These are phyloP conservation scores for Calonectria honghensis DNA, from an alignment of 2,329 filamentous ascomycete species.

Conservation along the genomic window DNA sequence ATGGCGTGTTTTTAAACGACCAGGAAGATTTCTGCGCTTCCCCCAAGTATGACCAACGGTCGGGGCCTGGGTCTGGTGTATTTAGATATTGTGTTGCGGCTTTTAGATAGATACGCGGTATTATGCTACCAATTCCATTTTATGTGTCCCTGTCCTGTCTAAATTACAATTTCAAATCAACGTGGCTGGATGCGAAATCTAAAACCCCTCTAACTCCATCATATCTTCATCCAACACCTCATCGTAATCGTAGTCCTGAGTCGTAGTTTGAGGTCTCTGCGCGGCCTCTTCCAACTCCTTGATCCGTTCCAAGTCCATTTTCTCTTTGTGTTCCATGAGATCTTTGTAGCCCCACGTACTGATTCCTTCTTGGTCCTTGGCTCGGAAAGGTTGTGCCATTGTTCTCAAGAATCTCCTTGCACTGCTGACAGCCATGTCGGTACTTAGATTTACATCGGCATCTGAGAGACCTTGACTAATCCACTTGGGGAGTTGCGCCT, in stretches of 20 bases:
- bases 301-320: slow-evolving; percentile 81
- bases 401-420: slow-evolving; percentile 92
- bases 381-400: slow-evolving; percentile 93
- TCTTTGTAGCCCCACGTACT: slow-evolving; percentile 93
- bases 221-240: slow-evolving; percentile 72
- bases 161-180: slow-evolving; percentile 22
- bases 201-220: slow-evolving; percentile 70
- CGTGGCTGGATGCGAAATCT: slow-evolving; percentile 13
- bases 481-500: slow-evolving; percentile 94
- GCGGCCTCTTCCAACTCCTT: slow-evolving; percentile 73
- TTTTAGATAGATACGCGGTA: slow-evolving; percentile 16
- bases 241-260: slow-evolving; percentile 68
- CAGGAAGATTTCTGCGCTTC: background rate
- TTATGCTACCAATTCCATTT: slow-evolving; percentile 1
- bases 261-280: slow-evolving; percentile 51
- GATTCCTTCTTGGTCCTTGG: slow-evolving; percentile 91
- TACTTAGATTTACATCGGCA: slow-evolving; percentile 91
- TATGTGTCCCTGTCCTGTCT: background rate
- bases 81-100: slow-evolving; percentile 22
- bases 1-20: slow-evolving; percentile 6
- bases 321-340: slow-evolving; percentile 85
- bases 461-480: slow-evolving; percentile 92
- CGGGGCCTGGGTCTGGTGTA: background rate
- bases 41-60: background rate
- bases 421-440: slow-evolving; percentile 93